Conservation (phyloP, 2,329 filamentous ascomycete species). For the Botrytis hyacinthi region DNA sequence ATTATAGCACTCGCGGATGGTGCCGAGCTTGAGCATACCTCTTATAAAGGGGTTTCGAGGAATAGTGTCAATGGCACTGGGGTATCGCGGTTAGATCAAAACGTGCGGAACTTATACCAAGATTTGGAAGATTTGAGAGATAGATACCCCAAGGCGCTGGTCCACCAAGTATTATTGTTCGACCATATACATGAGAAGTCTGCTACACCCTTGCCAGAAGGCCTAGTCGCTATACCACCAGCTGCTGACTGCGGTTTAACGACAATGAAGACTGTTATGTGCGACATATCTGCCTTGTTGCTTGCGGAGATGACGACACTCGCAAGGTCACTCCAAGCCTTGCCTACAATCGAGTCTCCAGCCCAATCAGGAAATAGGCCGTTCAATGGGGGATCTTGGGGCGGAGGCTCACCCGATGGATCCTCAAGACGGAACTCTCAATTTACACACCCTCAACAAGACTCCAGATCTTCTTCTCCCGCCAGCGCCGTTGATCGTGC, state of each 20-base stretch:
- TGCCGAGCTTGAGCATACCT: constrained; percentile 57
- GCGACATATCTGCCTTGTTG: constrained; percentile 70
- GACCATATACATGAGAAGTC: constrained; percentile 58
- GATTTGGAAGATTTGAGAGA: constrained; percentile 71
- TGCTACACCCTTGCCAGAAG: constrained; percentile 58
- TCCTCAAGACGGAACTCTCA: constrained; percentile 55
- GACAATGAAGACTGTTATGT: constrained; percentile 79
- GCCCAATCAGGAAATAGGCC: constrained; percentile 48
- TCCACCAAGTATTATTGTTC: constrained; percentile 78
- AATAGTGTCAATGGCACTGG: constrained; percentile 52
- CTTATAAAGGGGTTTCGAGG: constrained; percentile 56
- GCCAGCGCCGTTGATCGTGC: constrained; percentile 56
- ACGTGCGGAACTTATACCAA: constrained; percentile 58
- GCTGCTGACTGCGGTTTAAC: constrained; percentile 67
- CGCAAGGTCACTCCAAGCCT: constrained; percentile 68
- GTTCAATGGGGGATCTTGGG: constrained; percentile 46
- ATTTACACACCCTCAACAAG: constrained; percentile 44
- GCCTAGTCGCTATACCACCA: constrained; percentile 69
- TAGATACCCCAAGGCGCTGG: constrained; percentile 70
- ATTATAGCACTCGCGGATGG: constrained; percentile 86
- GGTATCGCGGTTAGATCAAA: constrained; percentile 50
- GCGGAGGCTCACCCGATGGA: constrained; percentile 44
- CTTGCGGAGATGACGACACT: constrained; percentile 74
- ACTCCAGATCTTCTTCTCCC: constrained; percentile 54
- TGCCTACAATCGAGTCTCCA: constrained; percentile 76